Percentiles rank a stretch among this genome's conserved stretches.
Conservation (phyloP, 129 eudicot genomes). For the Saussurea involucrata region DNA sequence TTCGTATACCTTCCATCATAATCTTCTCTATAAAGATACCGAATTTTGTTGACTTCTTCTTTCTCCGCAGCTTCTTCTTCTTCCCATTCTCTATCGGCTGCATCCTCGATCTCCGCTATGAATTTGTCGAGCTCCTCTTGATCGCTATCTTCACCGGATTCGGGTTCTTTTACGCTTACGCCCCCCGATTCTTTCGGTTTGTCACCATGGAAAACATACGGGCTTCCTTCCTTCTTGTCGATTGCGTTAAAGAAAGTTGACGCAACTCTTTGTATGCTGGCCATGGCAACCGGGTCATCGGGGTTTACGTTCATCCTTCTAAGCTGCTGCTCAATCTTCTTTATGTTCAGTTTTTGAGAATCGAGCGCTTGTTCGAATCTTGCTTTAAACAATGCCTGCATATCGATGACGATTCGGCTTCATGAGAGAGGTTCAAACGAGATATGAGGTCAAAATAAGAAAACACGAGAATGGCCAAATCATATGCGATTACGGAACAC, state of each 20-base stretch:
- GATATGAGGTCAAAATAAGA: background rate
- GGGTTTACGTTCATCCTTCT: conserved; percentile 88
- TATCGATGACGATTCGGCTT: conserved; percentile 13
- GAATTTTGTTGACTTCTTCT: conserved; percentile 59
- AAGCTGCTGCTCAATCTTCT: conserved; percentile 82
- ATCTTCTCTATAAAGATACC: conserved; percentile 68
- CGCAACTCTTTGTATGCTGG: conserved; percentile 95
- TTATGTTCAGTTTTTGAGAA: conserved; percentile 87
- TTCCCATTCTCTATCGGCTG: conserved; percentile 93
- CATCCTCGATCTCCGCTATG: conserved; percentile 94
- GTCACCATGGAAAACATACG: conserved; percentile 72
- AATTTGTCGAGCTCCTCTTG: conserved; percentile 96
- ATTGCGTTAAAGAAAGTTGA: conserved; percentile 92
- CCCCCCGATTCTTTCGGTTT: conserved; percentile 18
- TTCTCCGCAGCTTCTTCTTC: conserved; percentile 86
- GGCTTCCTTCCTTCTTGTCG: conserved; percentile 84
- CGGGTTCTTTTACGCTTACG: conserved; percentile 25
- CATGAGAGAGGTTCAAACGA: background rate
- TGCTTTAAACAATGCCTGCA: conserved; percentile 95
- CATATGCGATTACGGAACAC: background rate
- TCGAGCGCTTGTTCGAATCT: conserved; percentile 98
- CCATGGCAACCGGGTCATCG: conserved; percentile 95
- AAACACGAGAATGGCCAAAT: background rate
- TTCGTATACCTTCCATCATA: conserved; percentile 57
- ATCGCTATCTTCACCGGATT: conserved; percentile 76